These are phyloP conservation scores for Zygoascus flipseniorum DNA, from an alignment of 805 yeast genomes.

Conservation along the genomic window DNA sequence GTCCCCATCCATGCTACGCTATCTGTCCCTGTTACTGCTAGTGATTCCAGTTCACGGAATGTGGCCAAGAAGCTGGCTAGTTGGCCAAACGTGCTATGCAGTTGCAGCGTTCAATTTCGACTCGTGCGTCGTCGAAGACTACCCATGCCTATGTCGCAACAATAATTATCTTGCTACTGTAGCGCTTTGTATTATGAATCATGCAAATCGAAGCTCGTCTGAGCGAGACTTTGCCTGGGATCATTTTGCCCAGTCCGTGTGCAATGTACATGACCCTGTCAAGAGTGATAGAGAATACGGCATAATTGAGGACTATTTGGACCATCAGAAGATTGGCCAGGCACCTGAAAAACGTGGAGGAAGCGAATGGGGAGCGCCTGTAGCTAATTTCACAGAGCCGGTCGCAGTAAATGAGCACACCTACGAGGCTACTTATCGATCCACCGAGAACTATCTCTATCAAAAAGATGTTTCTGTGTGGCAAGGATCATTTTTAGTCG, in stretches of 20 bases:
- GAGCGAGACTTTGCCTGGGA: constrained; percentile 26
- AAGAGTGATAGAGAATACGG: constrained; percentile 10
- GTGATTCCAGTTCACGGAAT: constrained; percentile 7
- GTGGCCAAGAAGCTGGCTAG: constrained; percentile 19
- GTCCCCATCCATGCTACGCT: too few species aligned
- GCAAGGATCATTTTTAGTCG: constrained; percentile 25
- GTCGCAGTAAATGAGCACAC: constrained; percentile 4
- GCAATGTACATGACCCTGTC: constrained; percentile 16
- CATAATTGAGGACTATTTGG: constrained; percentile 10
- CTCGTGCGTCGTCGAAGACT: constrained; percentile 16
- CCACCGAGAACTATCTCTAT: constrained; percentile 12
- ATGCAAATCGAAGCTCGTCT: constrained; percentile 17
- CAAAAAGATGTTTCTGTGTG: constrained; percentile 24
- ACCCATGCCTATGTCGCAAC: constrained; percentile 25
- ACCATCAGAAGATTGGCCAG: constrained; percentile 8
- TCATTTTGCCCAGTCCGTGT: constrained; percentile 19
- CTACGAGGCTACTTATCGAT: constrained; percentile 5
- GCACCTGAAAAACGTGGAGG: constrained; percentile 5
- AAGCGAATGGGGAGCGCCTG: neutral
- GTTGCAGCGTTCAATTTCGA: constrained; percentile 14
- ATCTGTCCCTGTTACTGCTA: neutral
- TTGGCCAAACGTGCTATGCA: constrained; percentile 17
- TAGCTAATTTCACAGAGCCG: constrained; percentile 5
- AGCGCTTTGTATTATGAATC: constrained; percentile 23
- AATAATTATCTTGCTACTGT: constrained; percentile 25